Percentiles rank a stretch among this genome's conserved stretches.
phyloP scores from a whole-genome alignment of 202 grass and related monocot species.

The Saccharum hybrid region DNA sequence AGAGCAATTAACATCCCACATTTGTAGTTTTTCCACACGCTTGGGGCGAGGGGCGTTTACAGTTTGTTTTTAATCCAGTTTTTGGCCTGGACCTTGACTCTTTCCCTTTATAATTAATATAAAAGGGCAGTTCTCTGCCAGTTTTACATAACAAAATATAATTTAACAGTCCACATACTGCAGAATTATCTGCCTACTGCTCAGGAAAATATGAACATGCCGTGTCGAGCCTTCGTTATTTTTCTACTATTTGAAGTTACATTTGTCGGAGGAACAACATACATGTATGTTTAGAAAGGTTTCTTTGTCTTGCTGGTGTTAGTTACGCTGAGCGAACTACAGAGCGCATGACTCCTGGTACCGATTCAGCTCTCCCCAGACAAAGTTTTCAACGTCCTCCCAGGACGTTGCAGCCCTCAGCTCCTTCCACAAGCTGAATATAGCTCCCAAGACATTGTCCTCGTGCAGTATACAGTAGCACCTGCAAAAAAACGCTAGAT shows the following conservation, averaged over 20 bases:
- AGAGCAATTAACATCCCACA: no score
- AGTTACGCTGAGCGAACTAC: background rate
- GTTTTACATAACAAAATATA: background rate
- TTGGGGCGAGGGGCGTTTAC: no score
- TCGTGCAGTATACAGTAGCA: conserved; percentile 94
- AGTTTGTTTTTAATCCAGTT: background rate
- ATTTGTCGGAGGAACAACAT: background rate
- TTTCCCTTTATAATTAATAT: background rate
- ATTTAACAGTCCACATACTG: background rate
- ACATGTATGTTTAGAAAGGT: background rate
- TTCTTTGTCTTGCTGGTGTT: background rate
- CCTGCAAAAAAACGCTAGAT: conserved; percentile 44
- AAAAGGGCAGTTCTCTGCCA: background rate
- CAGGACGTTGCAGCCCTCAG: conserved; percentile 61
- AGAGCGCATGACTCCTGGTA: conserved; percentile 50
- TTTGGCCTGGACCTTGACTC: background rate
- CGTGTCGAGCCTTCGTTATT: conserved; percentile 5
- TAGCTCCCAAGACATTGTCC: conserved; percentile 79
- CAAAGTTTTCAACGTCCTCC: conserved; percentile 70
- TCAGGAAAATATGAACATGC: background rate
- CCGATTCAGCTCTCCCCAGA: conserved; percentile 84
- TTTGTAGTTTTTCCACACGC: no score
- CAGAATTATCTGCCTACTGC: background rate
- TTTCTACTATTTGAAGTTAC: background rate
- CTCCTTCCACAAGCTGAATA: conserved; percentile 94